Evolutionary conservation across 2,329 filamentous ascomycete genomes (phyloP), one percentile per base, ranked within the genome.

Genomic region (Pseudomassariella vexata): DNA sequence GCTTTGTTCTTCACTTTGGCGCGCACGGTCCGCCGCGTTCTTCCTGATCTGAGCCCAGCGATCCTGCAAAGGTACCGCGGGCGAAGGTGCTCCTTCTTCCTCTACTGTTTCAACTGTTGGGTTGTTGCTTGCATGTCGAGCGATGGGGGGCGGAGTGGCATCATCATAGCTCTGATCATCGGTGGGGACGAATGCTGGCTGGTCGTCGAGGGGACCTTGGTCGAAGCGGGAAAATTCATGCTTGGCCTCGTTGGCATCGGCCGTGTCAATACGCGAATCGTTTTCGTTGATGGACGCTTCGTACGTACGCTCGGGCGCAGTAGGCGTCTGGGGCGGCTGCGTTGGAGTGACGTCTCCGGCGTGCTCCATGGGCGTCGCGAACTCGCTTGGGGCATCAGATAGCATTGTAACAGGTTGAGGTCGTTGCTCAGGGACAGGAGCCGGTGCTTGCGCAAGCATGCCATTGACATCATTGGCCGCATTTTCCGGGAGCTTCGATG

Each of bases 1-100:
- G 44, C 64, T 65, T 42, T 79, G 73, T 47, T 85, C 79, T 45
- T 87, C 82, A 33, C 74, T 78, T 25, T 76, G 67, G 39, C 78
- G 71, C 6, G 76, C 68, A 21, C 88, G 76, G 40, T 92, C 83
- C 4, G 88, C 88, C 9, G 92, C 92, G 49, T 95, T 95, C 69
- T 89, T 90, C 44, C 89, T 79, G 45, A 96, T 95, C 59, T 94
- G 87, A 1, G 90, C 90, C 92, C 92, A 98, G 34, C 90, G 80
- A 53, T 95, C 89, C 42, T 83, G 70, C 19, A 65, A 62, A 4
- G 67, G 65, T 6, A 56, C 42, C 1, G 44, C 33, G 15, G 53
- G 50, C 3, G 53, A 48, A 17, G 57, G 51, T 18, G 56, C 42
- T 19, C 52, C 48, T 20, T 49, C 43, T 27, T 55, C 46, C n/a